A percentile compares a stretch with the other conserved stretches of the same genome.
These are phyloP conservation scores for Carex myosuroides DNA, from an alignment of 176 grass and related monocot species.

Conservation along the genomic window DNA sequence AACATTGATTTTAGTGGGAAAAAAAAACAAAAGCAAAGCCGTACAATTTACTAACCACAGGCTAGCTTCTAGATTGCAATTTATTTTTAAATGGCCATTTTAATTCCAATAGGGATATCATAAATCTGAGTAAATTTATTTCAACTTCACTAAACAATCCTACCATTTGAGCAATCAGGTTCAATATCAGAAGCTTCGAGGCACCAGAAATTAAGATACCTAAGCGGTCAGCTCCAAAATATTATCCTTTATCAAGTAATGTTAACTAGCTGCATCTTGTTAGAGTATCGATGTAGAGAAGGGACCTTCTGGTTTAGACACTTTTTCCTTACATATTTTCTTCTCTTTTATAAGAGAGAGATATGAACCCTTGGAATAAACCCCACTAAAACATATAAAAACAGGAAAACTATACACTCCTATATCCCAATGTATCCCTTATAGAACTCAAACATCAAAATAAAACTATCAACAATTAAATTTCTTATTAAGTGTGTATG, in stretches of 20 bases:
- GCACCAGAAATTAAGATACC: not conserved
- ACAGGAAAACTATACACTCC: not conserved
- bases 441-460: not conserved
- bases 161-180: not conserved
- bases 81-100: not conserved
- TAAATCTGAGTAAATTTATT: constrained; percentile 5
- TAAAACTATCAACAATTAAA: not conserved
- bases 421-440: not conserved
- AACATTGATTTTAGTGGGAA: not conserved
- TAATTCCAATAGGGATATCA: not conserved
- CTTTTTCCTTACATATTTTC: not conserved
- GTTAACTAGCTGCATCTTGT: not conserved
- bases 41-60: not conserved
- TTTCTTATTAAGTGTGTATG: not conserved
- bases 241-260: not conserved
- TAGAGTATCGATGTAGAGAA: not conserved
- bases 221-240: not conserved
- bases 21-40: not conserved
- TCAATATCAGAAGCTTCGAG: not conserved
- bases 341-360: no score
- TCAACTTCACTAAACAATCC: not conserved
- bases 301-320: not conserved
- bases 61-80: not conserved
- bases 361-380: not conserved
- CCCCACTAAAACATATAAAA: not conserved